phyloP scores from a whole-genome alignment of 768 basidiomycete genomes.

The Trametes meyenii region DNA sequence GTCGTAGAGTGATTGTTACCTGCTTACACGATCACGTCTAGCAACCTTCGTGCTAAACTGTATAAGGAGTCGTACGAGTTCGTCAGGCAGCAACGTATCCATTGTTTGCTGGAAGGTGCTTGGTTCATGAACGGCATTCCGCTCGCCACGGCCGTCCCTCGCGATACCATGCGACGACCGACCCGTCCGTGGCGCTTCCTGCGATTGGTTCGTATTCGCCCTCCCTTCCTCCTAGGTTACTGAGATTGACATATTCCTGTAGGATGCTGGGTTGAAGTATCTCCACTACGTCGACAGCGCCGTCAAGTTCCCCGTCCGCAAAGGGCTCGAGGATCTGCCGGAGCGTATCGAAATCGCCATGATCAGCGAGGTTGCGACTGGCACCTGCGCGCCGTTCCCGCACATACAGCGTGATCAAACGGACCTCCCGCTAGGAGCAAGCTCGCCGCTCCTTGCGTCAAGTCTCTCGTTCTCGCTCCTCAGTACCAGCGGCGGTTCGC shows the following conservation, averaged over 20 bases:
- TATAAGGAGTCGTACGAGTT: constrained; percentile 92
- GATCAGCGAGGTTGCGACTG: constrained; percentile 79
- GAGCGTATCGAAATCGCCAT: constrained; percentile 81
- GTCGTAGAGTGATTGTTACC: background rate
- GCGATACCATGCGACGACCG: constrained; percentile 58
- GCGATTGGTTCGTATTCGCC: constrained; percentile 58
- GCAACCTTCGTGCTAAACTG: constrained; percentile 81
- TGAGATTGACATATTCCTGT: constrained; percentile 5
- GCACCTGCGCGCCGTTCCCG: constrained; percentile 70
- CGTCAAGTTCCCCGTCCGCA: constrained; percentile 76
- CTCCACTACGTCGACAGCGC: constrained; percentile 86
- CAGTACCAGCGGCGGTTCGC: constrained; percentile 62
- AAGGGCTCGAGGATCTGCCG: constrained; percentile 84
- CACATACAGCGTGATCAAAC: constrained; percentile 41
- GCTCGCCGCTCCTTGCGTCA: constrained; percentile 56
- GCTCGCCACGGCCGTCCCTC: constrained; percentile 41
- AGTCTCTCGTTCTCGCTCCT: constrained; percentile 79
- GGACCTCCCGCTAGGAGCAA: constrained; percentile 61
- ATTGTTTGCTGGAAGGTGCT: constrained; percentile 85
- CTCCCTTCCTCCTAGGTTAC: background rate
- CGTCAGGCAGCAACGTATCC: constrained; percentile 84
- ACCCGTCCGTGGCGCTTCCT: constrained; percentile 83
- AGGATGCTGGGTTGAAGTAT: constrained; percentile 81
- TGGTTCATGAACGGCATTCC: constrained; percentile 89
- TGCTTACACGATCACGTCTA: constrained; percentile 31